Evolutionary conservation across 2,329 filamentous ascomycete genomes (phyloP).

Genomic region (Penicillium sp.): DNA sequence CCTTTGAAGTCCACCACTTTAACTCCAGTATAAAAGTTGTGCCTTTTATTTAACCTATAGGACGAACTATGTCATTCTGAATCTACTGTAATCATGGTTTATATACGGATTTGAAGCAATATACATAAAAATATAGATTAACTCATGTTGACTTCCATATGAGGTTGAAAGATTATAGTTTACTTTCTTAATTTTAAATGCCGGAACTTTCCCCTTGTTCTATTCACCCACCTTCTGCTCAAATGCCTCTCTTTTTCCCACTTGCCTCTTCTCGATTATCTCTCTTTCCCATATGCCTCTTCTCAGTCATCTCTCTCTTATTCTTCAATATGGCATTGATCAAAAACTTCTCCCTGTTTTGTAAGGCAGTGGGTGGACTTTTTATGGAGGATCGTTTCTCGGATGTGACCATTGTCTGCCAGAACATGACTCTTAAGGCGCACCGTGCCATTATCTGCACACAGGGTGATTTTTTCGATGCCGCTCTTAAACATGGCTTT

Average conservation of each 20-base stretch:
- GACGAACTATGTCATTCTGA: no score
- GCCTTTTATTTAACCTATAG: not conserved
- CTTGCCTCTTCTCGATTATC: no score
- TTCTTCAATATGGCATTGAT: not conserved
- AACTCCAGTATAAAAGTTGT: not conserved
- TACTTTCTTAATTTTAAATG: not conserved
- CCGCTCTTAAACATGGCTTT: not conserved
- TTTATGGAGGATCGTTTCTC: not conserved
- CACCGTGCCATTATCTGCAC: not conserved
- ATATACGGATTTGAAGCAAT: not conserved
- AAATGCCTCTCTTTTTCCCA: not conserved
- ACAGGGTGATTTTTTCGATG: not conserved
- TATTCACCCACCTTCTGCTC: not conserved
- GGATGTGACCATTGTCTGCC: not conserved
- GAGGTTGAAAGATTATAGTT: not conserved
- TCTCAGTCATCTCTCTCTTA: not conserved
- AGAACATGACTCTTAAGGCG: not conserved
- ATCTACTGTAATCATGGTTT: no score
- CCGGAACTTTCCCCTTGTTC: not conserved
- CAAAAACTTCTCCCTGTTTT: not conserved
- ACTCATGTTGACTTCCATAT: not conserved
- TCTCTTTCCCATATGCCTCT: no score
- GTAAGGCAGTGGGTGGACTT: no score
- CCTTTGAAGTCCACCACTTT: not conserved
- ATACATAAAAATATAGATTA: not conserved